Percentiles rank a stretch among this genome's conserved stretches.
Evolutionary conservation across 139 green algal species (phyloP).

Genomic region (Yamagishiella unicocca): DNA sequence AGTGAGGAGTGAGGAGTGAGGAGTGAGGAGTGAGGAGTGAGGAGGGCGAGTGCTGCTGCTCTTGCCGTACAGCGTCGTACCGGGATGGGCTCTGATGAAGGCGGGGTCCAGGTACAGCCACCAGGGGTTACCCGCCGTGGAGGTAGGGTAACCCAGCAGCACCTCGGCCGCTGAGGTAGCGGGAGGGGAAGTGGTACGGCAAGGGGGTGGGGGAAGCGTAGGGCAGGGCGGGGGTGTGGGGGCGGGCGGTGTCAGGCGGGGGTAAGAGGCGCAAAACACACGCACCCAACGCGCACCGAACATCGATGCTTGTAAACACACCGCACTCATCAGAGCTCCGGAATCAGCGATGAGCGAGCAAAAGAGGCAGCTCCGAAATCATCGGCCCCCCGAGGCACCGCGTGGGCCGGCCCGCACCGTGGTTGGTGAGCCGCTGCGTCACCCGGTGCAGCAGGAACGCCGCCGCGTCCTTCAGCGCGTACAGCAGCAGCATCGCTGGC

Average conservation of each 20-base stretch:
- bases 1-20: no score
- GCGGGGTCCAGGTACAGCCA: slow-evolving; percentile 64
- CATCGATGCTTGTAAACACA: no score
- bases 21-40: no score
- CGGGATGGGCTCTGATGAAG: slow-evolving; percentile 61
- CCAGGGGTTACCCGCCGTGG: slow-evolving; percentile 65
- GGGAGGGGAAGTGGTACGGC: not conserved
- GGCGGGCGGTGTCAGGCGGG: not conserved
- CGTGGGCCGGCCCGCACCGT: slow-evolving; percentile 53
- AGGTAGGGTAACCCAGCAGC: slow-evolving; percentile 47
- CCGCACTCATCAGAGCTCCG: no score
- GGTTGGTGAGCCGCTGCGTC: slow-evolving; percentile 64
- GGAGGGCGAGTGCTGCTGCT: no score
- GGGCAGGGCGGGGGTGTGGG: not conserved
- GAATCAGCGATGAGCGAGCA: no score
- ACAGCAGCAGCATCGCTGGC: slow-evolving; percentile 56
- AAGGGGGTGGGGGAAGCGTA: not conserved
- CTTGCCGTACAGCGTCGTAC: no score
- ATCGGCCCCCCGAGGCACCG: no score
- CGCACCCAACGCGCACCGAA: no score
- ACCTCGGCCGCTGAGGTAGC: slow-evolving; percentile 47
- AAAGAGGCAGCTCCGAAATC: no score
- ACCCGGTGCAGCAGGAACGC: slow-evolving; percentile 65
- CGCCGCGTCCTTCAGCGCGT: slow-evolving; percentile 53
- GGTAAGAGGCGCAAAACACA: not conserved